Conservation (phyloP, 2,329 filamentous ascomycete species). For the Calonectria henricotiae region DNA sequence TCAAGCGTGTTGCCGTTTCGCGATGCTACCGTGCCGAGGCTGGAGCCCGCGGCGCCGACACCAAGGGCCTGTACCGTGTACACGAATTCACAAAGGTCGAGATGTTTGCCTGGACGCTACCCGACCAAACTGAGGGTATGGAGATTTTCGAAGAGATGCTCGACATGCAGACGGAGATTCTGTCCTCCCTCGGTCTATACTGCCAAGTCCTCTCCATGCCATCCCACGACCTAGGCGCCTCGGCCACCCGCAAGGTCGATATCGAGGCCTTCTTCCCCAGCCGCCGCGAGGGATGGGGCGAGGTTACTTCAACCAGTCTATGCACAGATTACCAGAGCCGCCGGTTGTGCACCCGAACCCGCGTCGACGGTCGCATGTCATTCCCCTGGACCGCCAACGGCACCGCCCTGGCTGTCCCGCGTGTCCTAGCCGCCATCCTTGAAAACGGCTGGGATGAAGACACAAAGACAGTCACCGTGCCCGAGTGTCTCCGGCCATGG, state of each 20-base stretch:
- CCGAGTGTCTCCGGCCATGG: slow-evolving; percentile 84
- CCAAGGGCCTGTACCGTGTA: slow-evolving; percentile 95
- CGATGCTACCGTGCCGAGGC: slow-evolving; percentile 98
- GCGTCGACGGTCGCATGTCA: slow-evolving; percentile 70
- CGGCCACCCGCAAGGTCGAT: slow-evolving; percentile 88
- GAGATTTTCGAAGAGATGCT: slow-evolving; percentile 88
- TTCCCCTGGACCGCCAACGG: slow-evolving; percentile 96
- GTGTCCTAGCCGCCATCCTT: slow-evolving; percentile 89
- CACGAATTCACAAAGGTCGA: slow-evolving; percentile 99
- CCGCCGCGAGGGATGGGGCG: slow-evolving; percentile 83
- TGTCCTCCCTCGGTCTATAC: slow-evolving; percentile 82
- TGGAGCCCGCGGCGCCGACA: slow-evolving; percentile 89
- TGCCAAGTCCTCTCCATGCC: slow-evolving; percentile 97
- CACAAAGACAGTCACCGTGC: slow-evolving; percentile 79
- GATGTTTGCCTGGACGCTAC: slow-evolving; percentile 91
- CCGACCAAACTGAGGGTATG: slow-evolving; percentile 67
- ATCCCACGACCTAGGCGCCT: slow-evolving; percentile 88
- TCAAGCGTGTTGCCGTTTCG: slow-evolving; percentile 87
- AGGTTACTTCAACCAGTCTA: slow-evolving; percentile 90
- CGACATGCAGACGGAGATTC: slow-evolving; percentile 87
- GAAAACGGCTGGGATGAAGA: slow-evolving; percentile 91
- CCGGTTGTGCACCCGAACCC: slow-evolving; percentile 83
- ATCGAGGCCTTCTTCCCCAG: slow-evolving; percentile 97
- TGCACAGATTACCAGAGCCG: slow-evolving; percentile 97
- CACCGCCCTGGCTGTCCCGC: slow-evolving; percentile 91